These are phyloP conservation scores for Ustilago crameri DNA, from an alignment of 1,284 basidiomycete genomes.

Conservation along the genomic window DNA sequence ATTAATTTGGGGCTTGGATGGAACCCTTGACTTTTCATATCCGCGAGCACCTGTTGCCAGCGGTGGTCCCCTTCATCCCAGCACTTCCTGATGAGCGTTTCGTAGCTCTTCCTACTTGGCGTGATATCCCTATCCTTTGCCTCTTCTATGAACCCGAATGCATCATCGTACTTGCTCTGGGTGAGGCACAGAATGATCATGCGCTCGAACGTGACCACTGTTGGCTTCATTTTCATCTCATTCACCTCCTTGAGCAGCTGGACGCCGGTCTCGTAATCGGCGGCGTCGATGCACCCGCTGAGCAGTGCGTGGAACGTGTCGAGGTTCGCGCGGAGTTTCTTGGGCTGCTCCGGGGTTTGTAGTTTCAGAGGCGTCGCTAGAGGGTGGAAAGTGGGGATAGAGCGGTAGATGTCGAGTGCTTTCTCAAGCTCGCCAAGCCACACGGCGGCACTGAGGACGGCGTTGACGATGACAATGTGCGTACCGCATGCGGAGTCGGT, in stretches of 20 bases:
- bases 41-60: constrained; percentile 36
- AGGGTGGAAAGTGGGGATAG: constrained; percentile 11
- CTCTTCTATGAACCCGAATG: constrained; percentile 55
- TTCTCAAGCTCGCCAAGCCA: constrained; percentile 26
- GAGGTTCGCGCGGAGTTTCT: constrained; percentile 12
- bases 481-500: constrained; percentile 20
- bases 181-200: constrained; percentile 50
- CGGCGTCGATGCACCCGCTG: constrained; percentile 32
- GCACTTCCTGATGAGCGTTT: constrained; percentile 55
- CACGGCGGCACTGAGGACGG: constrained; percentile 34
- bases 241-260: constrained; percentile 41
- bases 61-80: constrained; percentile 38
- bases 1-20: constrained; percentile 8
- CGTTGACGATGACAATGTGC: constrained; percentile 27
- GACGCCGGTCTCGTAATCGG: constrained; percentile 33
- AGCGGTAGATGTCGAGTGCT: constrained; percentile 43
- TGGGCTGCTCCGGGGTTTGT: background rate
- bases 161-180: constrained; percentile 51
- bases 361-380: background rate
- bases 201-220: constrained; percentile 49
- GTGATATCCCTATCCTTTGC: constrained; percentile 36
- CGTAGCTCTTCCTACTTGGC: constrained; percentile 54
- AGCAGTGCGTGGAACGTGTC: constrained; percentile 51
- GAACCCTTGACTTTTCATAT: constrained; percentile 56
- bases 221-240: constrained; percentile 11